Evolutionary conservation across 768 basidiomycete species (phyloP).

Genomic region (Mycena crocata): DNA sequence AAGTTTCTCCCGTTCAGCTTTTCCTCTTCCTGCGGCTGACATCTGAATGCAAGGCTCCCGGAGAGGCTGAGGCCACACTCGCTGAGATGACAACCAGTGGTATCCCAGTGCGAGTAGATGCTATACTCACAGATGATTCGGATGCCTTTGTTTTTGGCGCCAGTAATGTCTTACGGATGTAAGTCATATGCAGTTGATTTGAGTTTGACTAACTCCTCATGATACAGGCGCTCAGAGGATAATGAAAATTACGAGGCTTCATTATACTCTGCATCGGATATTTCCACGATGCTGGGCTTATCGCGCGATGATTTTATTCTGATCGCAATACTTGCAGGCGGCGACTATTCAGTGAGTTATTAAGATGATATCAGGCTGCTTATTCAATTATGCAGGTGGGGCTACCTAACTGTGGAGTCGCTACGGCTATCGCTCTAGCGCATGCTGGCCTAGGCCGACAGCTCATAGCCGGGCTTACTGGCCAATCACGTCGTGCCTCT

Average conservation of each 20-base stretch:
- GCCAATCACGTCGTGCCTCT: not conserved
- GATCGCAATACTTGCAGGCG: conserved; percentile 53
- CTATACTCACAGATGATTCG: conserved; percentile 61
- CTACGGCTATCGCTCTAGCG: conserved; percentile 25
- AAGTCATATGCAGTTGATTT: not conserved
- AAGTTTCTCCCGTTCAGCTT: not conserved
- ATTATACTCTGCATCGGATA: conserved; percentile 36
- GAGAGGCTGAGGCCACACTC: conserved; percentile 68
- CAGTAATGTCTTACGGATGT: conserved; percentile 47
- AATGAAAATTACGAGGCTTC: conserved; percentile 60
- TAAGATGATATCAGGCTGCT: not conserved
- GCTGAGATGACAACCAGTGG: conserved; percentile 56
- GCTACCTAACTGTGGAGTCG: not conserved
- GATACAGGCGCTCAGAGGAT: conserved; percentile 55
- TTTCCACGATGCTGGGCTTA: conserved; percentile 40
- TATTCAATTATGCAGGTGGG: not conserved
- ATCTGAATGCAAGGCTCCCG: conserved; percentile 51
- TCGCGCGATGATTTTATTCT: conserved; percentile 47
- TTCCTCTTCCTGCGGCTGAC: not conserved
- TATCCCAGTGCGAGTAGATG: conserved; percentile 50
- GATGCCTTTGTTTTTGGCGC: conserved; percentile 63
- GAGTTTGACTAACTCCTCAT: conserved; percentile 27
- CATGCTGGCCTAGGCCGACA: conserved; percentile 21
- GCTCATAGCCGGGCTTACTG: conserved; percentile 11
- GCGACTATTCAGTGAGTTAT: conserved; percentile 53